Base-by-base conservation (phyloP, 2,329 filamentous ascomycete genomes). In the Fusarium begoniae region DNA sequence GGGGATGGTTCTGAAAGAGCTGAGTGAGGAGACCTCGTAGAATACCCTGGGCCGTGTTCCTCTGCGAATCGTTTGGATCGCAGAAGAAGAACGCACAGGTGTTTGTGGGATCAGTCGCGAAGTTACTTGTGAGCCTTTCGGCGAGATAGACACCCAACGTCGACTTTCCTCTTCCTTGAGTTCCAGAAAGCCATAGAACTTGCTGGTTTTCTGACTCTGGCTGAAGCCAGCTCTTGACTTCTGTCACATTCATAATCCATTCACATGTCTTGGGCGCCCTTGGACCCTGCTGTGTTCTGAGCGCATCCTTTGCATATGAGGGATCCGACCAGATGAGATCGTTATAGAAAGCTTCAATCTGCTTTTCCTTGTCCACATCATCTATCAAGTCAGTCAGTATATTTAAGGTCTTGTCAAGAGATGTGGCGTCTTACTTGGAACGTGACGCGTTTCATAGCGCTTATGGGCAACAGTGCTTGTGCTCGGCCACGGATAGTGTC, bases 401-500 rank as follows among this genome's bases (percentile, higher is more conserved):
- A 17, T 37, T 20, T 37, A 24, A 24, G 8, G 5, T n/a, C 26
- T 13, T 10, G 22, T 32, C 14, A 28, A 10, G 20, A 32, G n/a
- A 26, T 26, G 26, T 66, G 60, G 66, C 37, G 28, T 43, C 43
- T 58, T 54, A 70, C 67, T 51, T 65, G 55, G 44, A 26, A 59
- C 53, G 32, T 70, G 67, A 37, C 47, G 66, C 45, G 66, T 44
- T 57, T 70, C 67, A 58, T 65, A 66, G 32, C 53, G 53, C 28
- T 64, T 69, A 24, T 69, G 65, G 32, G 66, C 64, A 11, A 70
- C 59, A 22, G 67, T 70, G 59, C 67, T 70, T 37, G 67, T 70
- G 53, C 67, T 70, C 20, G 67, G 67, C 67, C 67, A 70, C 28
- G 67, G 67, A 70, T 70, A 70, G 26, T 70, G 66, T n/a, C 67